These are phyloP conservation scores for Trichoderma koningii DNA, from an alignment of 2,329 filamentous ascomycete genomes.

Conservation along the genomic window DNA sequence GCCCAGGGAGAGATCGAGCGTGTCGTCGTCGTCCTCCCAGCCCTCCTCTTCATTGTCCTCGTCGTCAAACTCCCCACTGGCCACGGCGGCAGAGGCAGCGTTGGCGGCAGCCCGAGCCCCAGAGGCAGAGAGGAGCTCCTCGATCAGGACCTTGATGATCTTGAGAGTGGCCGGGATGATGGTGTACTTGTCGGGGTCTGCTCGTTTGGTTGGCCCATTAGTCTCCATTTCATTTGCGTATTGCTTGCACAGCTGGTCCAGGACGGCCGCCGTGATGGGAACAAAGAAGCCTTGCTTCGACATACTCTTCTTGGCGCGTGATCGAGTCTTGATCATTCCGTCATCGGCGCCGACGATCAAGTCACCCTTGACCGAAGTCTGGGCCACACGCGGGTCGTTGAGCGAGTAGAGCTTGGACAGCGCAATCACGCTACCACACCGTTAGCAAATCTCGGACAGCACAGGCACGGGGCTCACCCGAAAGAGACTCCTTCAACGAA, in stretches of 20 bases:
- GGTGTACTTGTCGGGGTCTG: slow-evolving; percentile 87
- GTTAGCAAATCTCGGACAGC: slow-evolving; percentile 36
- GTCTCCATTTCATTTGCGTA: slow-evolving; percentile 31
- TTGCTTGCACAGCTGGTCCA: slow-evolving; percentile 31
- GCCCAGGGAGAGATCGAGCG: slow-evolving; percentile 73
- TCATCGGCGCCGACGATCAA: slow-evolving; percentile 78
- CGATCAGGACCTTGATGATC: slow-evolving; percentile 92
- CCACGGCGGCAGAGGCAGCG: slow-evolving; percentile 64
- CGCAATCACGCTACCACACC: slow-evolving; percentile 71
- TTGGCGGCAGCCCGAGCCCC: slow-evolving; percentile 63
- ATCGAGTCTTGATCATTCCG: slow-evolving; percentile 85
- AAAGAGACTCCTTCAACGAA: slow-evolving; percentile 47
- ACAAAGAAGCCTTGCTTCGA: slow-evolving; percentile 27
- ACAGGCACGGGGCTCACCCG: not conserved
- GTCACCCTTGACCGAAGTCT: slow-evolving; percentile 88
- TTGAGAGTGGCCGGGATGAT: slow-evolving; percentile 86
- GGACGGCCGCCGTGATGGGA: slow-evolving; percentile 29
- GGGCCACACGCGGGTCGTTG: slow-evolving; percentile 75
- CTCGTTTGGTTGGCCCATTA: slow-evolving; percentile 33
- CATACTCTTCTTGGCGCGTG: slow-evolving; percentile 79
- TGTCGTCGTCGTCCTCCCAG: slow-evolving; percentile 84
- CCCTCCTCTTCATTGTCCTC: slow-evolving; percentile 76
- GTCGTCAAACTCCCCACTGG: slow-evolving; percentile 58
- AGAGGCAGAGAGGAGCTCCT: slow-evolving; percentile 82
- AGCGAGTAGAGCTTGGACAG: slow-evolving; percentile 88